Evolutionary conservation across 2,329 filamentous ascomycete species (phyloP), one percentile per base, ranked within the genome.

Genomic region (Trichoderma arundinaceum): DNA sequence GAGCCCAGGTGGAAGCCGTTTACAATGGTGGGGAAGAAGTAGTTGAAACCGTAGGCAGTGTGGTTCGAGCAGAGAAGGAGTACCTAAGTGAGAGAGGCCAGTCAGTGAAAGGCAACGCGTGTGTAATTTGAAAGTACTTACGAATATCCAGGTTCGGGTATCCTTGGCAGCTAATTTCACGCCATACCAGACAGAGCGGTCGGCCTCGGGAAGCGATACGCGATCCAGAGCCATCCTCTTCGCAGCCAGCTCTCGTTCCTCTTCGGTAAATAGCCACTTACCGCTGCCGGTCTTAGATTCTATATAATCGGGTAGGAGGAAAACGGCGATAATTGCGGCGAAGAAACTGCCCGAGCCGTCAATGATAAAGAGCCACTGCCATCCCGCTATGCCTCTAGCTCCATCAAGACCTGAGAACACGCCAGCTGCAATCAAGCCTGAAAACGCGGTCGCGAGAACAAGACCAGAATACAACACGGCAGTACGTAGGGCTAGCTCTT

Each of bases 321-420:
- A 73, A 54, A 75, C 77, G 1, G 74, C 74, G 4, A 71, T 2
- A 7, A 76, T 35, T 6, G 75, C 74, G 13, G 77, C 66, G 1
- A 74, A 39, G 1, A 70, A 74, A 0, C 76, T 77, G 0, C 71
- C 81, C 1, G 81, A 78, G 7, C 89, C 89, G 72, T 91, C 88
- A 22, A 91, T 83, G 53, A 90, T 88, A 75, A 90, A 90, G 0
- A 90, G 79, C 72, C 86, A 89, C 15, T 85, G 78, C 87, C 88
- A 91, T 3, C 87, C 88, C 3, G 80, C 77, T 2, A 89, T 75
- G 0, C 87, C 88, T 7, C 75, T 76, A 2, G 78, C 75, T 4
- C 82, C 80, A 8, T 73, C 69, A 54, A 74, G 71, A 2, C 66
- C 52, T 5, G 71, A 67, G 1, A 86, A 86, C 57, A 92, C 89